Evolutionary conservation across 257 asterid genomes (phyloP).

Genomic region (Coffea canephora): DNA sequence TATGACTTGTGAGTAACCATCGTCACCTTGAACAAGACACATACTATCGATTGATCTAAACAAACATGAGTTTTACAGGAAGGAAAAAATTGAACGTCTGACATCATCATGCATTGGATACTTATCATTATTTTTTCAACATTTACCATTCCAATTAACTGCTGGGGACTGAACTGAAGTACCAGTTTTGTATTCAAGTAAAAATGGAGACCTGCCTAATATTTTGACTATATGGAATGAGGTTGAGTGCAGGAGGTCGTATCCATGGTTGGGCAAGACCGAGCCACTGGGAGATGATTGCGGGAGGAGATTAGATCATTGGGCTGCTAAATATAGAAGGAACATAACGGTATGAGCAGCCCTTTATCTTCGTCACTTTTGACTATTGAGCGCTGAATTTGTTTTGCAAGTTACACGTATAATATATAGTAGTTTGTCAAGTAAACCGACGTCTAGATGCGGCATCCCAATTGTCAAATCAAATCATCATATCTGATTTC

Average conservation of each 20-base stretch:
- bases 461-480: slow-evolving; percentile 4
- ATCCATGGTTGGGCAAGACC: background rate
- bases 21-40: background rate
- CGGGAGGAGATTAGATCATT: background rate
- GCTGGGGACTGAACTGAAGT: background rate
- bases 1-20: too few relatives aligned
- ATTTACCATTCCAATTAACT: too few relatives aligned
- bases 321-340: too few relatives aligned
- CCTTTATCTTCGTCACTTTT: too few relatives aligned
- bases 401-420: background rate
- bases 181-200: background rate
- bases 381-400: background rate
- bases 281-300: background rate
- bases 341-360: too few relatives aligned
- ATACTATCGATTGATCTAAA: too few relatives aligned
- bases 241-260: background rate
- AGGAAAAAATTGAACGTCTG: too few relatives aligned
- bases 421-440: background rate
- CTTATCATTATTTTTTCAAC: background rate
- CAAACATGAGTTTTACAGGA: background rate
- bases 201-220: background rate
- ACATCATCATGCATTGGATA: background rate
- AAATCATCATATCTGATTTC: background rate
- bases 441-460: background rate
- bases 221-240: background rate